Evolutionary conservation across 2,329 filamentous ascomycete species (phyloP).

Genomic region (Clonostachys solani): DNA sequence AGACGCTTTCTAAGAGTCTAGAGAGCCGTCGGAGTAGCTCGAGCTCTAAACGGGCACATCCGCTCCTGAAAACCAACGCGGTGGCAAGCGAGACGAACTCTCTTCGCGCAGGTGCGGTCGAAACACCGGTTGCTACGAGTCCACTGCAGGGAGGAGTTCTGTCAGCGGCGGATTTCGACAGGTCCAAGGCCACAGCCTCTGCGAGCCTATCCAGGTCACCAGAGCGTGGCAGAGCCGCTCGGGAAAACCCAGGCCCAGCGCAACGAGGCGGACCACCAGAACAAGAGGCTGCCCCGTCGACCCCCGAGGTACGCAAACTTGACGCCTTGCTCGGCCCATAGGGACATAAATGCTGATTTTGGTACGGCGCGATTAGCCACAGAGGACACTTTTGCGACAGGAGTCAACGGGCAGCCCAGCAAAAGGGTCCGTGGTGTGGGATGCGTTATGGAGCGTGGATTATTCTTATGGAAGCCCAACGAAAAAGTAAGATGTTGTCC

Average conservation of each 20-base stretch:
- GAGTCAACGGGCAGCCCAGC: constrained; percentile 29
- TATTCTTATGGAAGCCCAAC: constrained; percentile 44
- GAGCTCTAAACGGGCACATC: constrained; percentile 72
- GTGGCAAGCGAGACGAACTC: constrained; percentile 57
- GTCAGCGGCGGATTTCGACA: background rate
- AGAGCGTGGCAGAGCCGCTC: background rate
- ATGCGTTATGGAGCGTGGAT: constrained; percentile 41
- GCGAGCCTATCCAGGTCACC: too few relatives aligned
- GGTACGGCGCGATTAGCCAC: constrained; percentile 12
- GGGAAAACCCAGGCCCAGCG: constrained; percentile 7
- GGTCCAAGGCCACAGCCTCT: too few relatives aligned
- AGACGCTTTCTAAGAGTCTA: constrained; percentile 79
- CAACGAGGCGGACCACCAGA: constrained; percentile 18
- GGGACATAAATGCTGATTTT: constrained; percentile 20
- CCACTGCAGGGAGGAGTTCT: constrained; percentile 28
- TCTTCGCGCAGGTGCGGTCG: constrained; percentile 42
- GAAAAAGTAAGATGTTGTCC: constrained; percentile 14
- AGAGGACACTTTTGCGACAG: constrained; percentile 27
- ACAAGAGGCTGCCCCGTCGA: constrained; percentile 13
- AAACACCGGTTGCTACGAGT: constrained; percentile 31
- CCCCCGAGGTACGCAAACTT: constrained; percentile 49
- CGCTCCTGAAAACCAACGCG: constrained; percentile 45
- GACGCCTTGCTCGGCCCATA: constrained; percentile 46
- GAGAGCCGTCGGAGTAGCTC: constrained; percentile 89
- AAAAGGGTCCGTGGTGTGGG: constrained; percentile 57